Percentiles rank a stretch among this genome's conserved stretches.
Evolutionary conservation across 2,329 filamentous ascomycete species (phyloP).

Genomic region (Lizonia empirigonia): DNA sequence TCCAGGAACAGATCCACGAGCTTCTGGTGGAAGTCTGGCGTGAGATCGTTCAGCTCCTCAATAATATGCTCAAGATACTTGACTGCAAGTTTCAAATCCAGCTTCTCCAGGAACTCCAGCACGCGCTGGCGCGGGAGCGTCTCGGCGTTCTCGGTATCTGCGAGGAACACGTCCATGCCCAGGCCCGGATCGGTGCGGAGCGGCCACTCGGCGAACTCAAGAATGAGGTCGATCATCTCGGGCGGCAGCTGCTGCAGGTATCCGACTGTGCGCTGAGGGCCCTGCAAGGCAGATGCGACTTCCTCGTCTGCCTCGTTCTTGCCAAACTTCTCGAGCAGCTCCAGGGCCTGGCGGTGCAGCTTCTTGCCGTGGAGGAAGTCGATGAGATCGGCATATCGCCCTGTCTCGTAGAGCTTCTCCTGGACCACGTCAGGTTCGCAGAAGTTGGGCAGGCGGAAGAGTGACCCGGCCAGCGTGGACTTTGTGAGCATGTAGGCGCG

Average conservation of each 20-base stretch:
- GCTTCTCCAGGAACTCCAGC: constrained; percentile 71
- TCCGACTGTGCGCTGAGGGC: constrained; percentile 80
- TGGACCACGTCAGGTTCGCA: constrained; percentile 96
- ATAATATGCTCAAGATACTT: constrained; percentile 91
- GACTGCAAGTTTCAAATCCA: constrained; percentile 74
- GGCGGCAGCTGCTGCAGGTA: constrained; percentile 91
- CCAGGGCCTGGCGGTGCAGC: constrained; percentile 84
- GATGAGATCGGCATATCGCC: constrained; percentile 91
- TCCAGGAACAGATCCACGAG: constrained; percentile 75
- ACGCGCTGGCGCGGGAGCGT: constrained; percentile 79
- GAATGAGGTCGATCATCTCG: constrained; percentile 84
- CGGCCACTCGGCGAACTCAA: constrained; percentile 92
- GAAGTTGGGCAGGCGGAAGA: constrained; percentile 96
- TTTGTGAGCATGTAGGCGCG: constrained; percentile 92
- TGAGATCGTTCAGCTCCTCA: constrained; percentile 80
- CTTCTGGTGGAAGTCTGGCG: constrained; percentile 84
- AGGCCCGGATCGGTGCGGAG: constrained; percentile 71
- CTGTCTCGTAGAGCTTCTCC: constrained; percentile 85
- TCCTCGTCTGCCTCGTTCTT: constrained; percentile 56
- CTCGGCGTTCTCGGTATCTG: constrained; percentile 94
- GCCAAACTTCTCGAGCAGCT: constrained; percentile 81
- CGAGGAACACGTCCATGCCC: constrained; percentile 91
- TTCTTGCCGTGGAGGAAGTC: constrained; percentile 97
- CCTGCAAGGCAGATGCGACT: constrained; percentile 66
- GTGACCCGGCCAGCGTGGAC: constrained; percentile 80